Evolutionary conservation across 192 early-diverging fungal genomes (phyloP), one percentile per base, ranked within the genome.

Genomic region (Rhizophagus clarus): DNA sequence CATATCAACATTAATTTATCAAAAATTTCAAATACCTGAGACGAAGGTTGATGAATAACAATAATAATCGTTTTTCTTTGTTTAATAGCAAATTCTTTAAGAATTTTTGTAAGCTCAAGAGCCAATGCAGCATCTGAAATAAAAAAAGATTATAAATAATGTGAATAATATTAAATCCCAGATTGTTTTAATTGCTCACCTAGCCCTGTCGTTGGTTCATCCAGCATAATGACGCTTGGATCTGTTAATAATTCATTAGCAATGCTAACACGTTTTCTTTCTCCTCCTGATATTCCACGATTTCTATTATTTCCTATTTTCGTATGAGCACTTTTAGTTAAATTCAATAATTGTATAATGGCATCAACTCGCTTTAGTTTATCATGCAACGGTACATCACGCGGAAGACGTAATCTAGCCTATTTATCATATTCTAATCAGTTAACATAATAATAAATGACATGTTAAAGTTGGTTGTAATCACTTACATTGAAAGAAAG

Each of bases 31-130:
- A 93, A 97, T 63, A 96, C 89, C 72, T 94, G 91, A 6, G 92
- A 93, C 60, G 90, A 88, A 26, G 97, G 97, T 83, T 97, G 96
- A 81, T 98, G 97, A 77, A 98, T 95, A 9, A 94, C 95, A 83
- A 95, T 92, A 26, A 98, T 85, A 11, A 96, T 89, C 9, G 86
- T 94, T 85, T 83, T 91, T 86, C 32, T 11, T 40, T 64, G 75
- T 14, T 76, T 32, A 14, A 22, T 17, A 17, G 75, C 62, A 0
- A 76, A n/a, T 62, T 63, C 75, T 64, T 76, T 76, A 24, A 76
- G 24, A 42, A 62, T 76, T 22, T 64, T 61, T 63, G 28, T 22
- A 26, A 76, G 37, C 14, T 76, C 75, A 11, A 76, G 20, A 11
- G 75, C 75, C 11, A 76, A 32, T 6, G 75, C 63, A 14, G 75